Conservation (phyloP, 352 stramenopile species). For the Globisporangium cederbergense region DNA sequence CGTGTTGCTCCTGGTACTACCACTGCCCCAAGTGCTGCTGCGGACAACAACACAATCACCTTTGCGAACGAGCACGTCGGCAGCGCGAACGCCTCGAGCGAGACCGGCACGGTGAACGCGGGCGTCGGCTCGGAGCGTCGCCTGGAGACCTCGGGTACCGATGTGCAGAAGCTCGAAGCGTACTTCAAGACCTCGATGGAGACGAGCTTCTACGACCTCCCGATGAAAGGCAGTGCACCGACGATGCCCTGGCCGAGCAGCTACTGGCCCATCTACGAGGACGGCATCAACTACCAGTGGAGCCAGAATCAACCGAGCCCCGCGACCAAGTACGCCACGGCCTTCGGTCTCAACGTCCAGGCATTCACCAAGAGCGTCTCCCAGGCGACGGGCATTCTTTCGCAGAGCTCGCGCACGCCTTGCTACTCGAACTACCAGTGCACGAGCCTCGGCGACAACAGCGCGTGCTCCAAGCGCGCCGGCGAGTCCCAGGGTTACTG, state of each 20-base stretch:
- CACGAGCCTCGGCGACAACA: constrained; percentile 29
- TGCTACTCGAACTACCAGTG: constrained; percentile 24
- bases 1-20: neutral
- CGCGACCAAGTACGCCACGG: constrained; percentile 46
- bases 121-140: constrained; percentile 7
- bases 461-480: constrained; percentile 17
- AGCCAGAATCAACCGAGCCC: constrained; percentile 23
- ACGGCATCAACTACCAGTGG: constrained; percentile 63
- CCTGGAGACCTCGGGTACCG: constrained; percentile 26
- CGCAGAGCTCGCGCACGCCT: constrained; percentile 20
- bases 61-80: constrained; percentile 10
- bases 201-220: constrained; percentile 23
- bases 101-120: constrained; percentile 5
- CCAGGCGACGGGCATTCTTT: constrained; percentile 18
- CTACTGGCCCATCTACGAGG: constrained; percentile 62
- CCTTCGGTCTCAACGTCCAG: constrained; percentile 34
- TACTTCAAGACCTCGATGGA: constrained; percentile 34
- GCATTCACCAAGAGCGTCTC: constrained; percentile 22
- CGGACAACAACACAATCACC: constrained; percentile 11
- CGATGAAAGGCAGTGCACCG: constrained; percentile 19
- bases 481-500: constrained; percentile 26
- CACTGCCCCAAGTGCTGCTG: neutral
- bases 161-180: constrained; percentile 32
- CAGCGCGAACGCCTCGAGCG: neutral
- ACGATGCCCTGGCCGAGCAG: constrained; percentile 42